These are phyloP conservation scores for Paramarasmius palmivorus DNA, from an alignment of 1,284 basidiomycete species.

Conservation along the genomic window DNA sequence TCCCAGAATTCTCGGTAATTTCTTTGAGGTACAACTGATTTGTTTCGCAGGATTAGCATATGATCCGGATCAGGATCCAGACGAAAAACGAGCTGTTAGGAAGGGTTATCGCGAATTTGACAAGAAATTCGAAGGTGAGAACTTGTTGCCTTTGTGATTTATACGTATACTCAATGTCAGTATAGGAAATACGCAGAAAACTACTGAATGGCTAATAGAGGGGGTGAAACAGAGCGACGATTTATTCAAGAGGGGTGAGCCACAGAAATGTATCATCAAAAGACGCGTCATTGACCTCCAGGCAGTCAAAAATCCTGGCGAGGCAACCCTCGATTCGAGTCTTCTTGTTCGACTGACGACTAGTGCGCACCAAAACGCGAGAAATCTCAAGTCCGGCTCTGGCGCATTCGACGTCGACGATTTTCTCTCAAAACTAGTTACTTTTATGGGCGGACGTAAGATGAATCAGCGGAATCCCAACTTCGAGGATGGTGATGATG, in stretches of 20 bases:
- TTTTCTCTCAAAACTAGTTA: slow-evolving; percentile 70
- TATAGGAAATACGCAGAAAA: slow-evolving; percentile 55
- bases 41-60: slow-evolving; percentile 43
- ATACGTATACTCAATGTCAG: slow-evolving; percentile 31
- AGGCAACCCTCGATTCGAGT: slow-evolving; percentile 80
- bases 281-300: background rate
- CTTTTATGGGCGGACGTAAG: slow-evolving; percentile 70
- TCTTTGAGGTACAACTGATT: background rate
- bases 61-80: slow-evolving; percentile 79
- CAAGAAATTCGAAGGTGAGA: slow-evolving; percentile 59
- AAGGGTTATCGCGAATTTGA: slow-evolving; percentile 70
- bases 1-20: background rate
- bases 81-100: slow-evolving; percentile 70
- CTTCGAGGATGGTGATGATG: slow-evolving; percentile 35
- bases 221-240: slow-evolving; percentile 57
- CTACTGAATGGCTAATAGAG: slow-evolving; percentile 53
- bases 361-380: slow-evolving; percentile 76
- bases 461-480: slow-evolving; percentile 37
- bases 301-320: slow-evolving; percentile 74
- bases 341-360: slow-evolving; percentile 69
- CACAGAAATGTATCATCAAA: background rate
- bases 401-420: slow-evolving; percentile 85
- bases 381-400: slow-evolving; percentile 81
- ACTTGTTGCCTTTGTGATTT: background rate
- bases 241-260: slow-evolving; percentile 58